phyloP scores from a whole-genome alignment of 768 basidiomycete species.

The Agaricus sinodeliciosus region DNA sequence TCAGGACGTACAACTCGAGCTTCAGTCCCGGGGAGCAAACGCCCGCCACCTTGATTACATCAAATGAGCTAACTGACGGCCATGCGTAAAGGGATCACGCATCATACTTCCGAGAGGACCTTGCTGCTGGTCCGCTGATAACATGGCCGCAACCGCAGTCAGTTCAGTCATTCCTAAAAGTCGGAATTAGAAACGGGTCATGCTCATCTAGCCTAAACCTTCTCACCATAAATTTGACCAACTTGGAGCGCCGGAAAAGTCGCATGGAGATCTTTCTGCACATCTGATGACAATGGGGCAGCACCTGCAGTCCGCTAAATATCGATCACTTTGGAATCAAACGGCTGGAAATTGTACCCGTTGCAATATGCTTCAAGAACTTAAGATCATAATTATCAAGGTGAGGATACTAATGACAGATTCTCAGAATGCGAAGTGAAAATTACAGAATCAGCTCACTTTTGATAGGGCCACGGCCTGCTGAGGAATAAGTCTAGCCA shows the following conservation, averaged over 20 bases:
- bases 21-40: conserved; percentile 35
- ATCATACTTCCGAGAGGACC: conserved; percentile 31
- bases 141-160: conserved; percentile 41
- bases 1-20: conserved; percentile 40
- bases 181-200: background rate
- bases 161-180: conserved; percentile 26
- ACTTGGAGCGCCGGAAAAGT: conserved; percentile 44
- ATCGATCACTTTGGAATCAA: background rate
- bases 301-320: conserved; percentile 38
- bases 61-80: background rate
- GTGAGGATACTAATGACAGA: conserved; percentile 28
- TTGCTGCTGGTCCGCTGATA: conserved; percentile 32
- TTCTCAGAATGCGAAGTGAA: background rate
- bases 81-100: conserved; percentile 11
- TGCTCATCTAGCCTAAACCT: conserved; percentile 2
- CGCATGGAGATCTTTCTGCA: conserved; percentile 37
- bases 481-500: conserved; percentile 37
- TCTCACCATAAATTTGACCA: conserved; percentile 56
- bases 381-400: conserved; percentile 30
- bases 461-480: conserved; percentile 45
- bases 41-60: conserved; percentile 27
- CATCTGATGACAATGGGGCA: conserved; percentile 48
- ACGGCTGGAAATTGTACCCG: conserved; percentile 24
- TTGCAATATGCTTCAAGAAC: conserved; percentile 35
- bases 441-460: conserved; percentile 23